Percentiles rank a stretch among this genome's conserved stretches.
phyloP scores from a whole-genome alignment of 140 eudicot species.

The Flaveria floridana region DNA sequence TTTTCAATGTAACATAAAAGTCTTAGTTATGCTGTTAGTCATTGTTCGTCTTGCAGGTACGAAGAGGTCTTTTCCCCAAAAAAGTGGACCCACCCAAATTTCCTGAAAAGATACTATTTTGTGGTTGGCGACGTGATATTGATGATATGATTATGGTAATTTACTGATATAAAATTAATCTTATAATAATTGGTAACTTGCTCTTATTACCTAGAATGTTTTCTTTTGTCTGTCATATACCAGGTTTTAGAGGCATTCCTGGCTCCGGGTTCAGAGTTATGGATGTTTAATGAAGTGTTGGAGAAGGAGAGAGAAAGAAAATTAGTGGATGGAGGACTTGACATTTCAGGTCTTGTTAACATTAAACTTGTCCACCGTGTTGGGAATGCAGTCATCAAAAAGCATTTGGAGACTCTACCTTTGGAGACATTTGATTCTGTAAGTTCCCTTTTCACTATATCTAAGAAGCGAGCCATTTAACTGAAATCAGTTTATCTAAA shows the following conservation, averaged over 20 bases:
- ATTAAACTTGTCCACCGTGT: constrained; percentile 82
- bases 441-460: constrained; percentile 39
- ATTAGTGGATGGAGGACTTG: constrained; percentile 91
- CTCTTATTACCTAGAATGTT: not conserved
- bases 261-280: constrained; percentile 89
- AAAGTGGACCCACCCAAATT: constrained; percentile 78
- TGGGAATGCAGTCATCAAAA: constrained; percentile 90
- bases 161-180: not conserved
- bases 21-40: constrained; percentile 19
- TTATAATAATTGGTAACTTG: not conserved
- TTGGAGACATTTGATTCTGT: constrained; percentile 97
- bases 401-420: constrained; percentile 81
- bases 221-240: constrained; percentile 18
- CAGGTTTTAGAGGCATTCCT: constrained; percentile 90
- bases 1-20: constrained; percentile 2
- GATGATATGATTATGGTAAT: constrained; percentile 98
- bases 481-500: not conserved
- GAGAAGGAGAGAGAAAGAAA: constrained; percentile 74
- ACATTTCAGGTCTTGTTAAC: constrained; percentile 74
- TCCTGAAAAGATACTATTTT: constrained; percentile 86
- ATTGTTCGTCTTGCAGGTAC: constrained; percentile 54
- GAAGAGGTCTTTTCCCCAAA: constrained; percentile 56
- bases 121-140: constrained; percentile 99
- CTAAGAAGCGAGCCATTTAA: not conserved
- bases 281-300: constrained; percentile 93